These are phyloP conservation scores for Microbotryomycetes sp. DNA, from an alignment of 1,284 basidiomycete species.

Conservation along the genomic window DNA sequence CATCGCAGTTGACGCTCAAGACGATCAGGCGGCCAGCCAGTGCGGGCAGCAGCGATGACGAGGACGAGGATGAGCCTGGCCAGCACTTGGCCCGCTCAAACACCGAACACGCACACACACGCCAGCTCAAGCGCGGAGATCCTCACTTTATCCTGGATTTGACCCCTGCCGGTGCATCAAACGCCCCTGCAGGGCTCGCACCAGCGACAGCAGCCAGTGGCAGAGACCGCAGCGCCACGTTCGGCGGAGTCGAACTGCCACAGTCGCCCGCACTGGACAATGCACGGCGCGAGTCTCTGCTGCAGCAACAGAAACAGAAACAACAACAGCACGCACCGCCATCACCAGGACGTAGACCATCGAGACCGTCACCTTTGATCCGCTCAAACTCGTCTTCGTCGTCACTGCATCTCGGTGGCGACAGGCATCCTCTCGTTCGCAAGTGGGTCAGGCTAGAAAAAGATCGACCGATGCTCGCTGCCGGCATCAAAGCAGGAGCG, in stretches of 20 bases:
- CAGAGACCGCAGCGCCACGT: constrained; percentile 12
- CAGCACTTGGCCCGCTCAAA: too few species aligned
- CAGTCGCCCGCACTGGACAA: not conserved
- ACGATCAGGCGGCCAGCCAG: constrained; percentile 2
- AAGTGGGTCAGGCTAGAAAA: not conserved
- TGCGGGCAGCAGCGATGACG: not conserved
- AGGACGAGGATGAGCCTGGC: not conserved
- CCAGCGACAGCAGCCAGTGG: not conserved
- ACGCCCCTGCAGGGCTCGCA: not conserved
- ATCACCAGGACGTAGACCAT: not conserved
- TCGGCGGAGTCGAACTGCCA: constrained; percentile 22
- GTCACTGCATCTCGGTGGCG: constrained; percentile 17
- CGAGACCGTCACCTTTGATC: constrained; percentile 14
- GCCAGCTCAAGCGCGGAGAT: not conserved
- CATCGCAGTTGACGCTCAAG: constrained; percentile 2
- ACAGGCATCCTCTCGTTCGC: not conserved
- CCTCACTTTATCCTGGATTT: constrained; percentile 23
- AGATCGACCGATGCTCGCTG: constrained; percentile 56
- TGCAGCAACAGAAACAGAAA: not conserved
- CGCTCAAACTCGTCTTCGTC: constrained; percentile 16
- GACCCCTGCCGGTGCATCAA: not conserved
- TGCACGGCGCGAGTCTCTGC: not conserved
- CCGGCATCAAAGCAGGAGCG: constrained; percentile 69
- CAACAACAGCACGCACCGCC: not conserved
- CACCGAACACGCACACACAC: not conserved